These are phyloP conservation scores for Dentipellis sp. DNA, from an alignment of 768 basidiomycete species.

Conservation along the genomic window DNA sequence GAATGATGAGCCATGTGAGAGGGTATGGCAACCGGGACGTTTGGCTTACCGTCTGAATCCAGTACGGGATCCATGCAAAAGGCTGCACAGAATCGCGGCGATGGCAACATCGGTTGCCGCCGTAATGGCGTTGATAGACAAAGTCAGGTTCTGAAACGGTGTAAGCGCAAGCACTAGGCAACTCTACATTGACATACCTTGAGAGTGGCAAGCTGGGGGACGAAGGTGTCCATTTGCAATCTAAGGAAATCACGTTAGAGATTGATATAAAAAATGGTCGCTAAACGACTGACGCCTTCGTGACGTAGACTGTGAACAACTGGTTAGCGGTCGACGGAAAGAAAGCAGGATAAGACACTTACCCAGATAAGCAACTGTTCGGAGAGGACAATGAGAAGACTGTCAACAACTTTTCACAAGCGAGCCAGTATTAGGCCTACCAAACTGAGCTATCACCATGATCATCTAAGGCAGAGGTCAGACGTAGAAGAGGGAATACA, in stretches of 20 bases:
- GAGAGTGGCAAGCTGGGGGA: background rate
- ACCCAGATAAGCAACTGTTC: slow-evolving; percentile 27
- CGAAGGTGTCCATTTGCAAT: background rate
- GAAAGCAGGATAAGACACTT: background rate
- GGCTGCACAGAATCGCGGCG: slow-evolving; percentile 37
- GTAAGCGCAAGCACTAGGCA: background rate
- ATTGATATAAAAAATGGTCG: too few relatives aligned
- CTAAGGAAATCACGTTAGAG: background rate
- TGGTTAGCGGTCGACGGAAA: background rate
- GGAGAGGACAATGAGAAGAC: slow-evolving; percentile 24
- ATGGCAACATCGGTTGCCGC: slow-evolving; percentile 43
- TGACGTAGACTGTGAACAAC: background rate
- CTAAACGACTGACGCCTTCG: background rate
- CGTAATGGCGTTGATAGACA: slow-evolving; percentile 45
- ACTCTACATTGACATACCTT: background rate
- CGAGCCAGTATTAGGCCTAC: slow-evolving; percentile 19
- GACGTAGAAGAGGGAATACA: background rate
- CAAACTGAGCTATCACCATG: slow-evolving; percentile 42
- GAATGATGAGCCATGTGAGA: too few relatives aligned
- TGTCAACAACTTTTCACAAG: background rate
- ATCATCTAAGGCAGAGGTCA: slow-evolving; percentile 20
- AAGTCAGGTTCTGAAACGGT: slow-evolving; percentile 37
- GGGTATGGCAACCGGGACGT: slow-evolving; percentile 3
- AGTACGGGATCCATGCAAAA: slow-evolving; percentile 41
- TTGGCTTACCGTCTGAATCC: slow-evolving; percentile 40